Evolutionary conservation across 768 basidiomycete genomes (phyloP).

Genomic region (Lactarius trivialis): DNA sequence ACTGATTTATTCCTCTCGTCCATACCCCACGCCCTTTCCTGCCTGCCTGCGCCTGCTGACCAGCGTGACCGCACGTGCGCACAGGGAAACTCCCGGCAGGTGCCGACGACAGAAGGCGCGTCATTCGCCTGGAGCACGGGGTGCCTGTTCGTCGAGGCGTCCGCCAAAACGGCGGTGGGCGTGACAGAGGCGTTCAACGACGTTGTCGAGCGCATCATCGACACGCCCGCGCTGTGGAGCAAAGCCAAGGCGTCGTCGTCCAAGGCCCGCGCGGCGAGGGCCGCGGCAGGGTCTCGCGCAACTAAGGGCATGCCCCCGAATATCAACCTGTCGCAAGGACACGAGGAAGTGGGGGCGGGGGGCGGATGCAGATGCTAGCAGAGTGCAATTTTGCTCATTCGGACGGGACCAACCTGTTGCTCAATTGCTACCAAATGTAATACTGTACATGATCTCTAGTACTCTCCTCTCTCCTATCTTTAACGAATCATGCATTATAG

Average conservation of each 20-base stretch:
- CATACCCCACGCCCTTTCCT: not conserved
- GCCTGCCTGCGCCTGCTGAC: too few relatives aligned
- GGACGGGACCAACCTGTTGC: too few relatives aligned
- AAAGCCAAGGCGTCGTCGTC: slow-evolving; percentile 24
- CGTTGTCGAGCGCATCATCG: slow-evolving; percentile 75
- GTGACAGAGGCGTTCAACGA: slow-evolving; percentile 73
- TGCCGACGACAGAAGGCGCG: slow-evolving; percentile 68
- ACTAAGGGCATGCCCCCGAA: slow-evolving; percentile 37
- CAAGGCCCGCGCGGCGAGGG: not conserved
- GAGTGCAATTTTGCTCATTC: not conserved
- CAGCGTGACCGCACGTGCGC: too few relatives aligned
- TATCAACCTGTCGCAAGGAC: slow-evolving; percentile 31
- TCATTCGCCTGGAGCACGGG: slow-evolving; percentile 77
- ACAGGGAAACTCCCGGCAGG: slow-evolving; percentile 92
- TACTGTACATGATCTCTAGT: too few relatives aligned
- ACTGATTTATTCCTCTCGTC: too few relatives aligned
- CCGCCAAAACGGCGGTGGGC: slow-evolving; percentile 84
- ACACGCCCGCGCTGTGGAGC: slow-evolving; percentile 76
- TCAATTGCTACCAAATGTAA: too few relatives aligned
- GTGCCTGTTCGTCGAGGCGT: slow-evolving; percentile 85
- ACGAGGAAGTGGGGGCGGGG: slow-evolving; percentile 23
- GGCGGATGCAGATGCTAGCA: slow-evolving; percentile 32
- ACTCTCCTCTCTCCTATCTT: not conserved
- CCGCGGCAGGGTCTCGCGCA: not conserved
- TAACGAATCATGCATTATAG: not conserved